Evolutionary conservation across 2,329 filamentous ascomycete species (phyloP), one percentile per base, ranked within the genome.

Genomic region (Aspergillus hiratsukae): DNA sequence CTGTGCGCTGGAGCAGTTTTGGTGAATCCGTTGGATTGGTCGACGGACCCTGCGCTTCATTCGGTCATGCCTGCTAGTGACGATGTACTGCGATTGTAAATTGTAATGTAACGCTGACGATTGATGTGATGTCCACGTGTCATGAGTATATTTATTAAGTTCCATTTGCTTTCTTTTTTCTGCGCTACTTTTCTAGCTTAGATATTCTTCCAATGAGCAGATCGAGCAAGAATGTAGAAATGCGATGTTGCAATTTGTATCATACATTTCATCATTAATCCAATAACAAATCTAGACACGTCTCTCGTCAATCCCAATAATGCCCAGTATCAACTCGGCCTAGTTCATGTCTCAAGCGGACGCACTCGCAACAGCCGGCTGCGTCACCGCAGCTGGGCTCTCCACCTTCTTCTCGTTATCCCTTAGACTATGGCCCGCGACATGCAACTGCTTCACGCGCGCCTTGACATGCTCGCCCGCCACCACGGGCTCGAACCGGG

Each of bases 1-100:
- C 19, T 64, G 63, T 52, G 63, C 63, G 5, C 31, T 57, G 19
- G 49, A 58, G 28, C 63, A 65, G 53, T 63, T 62, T 49, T 3
- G 37, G 14, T 57, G 49, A 57, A 37, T 19, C 4, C 21, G n/a
- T 37, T 40, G 35, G 31, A 37, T 21, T 10, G 50, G 4, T 3
- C 4, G 8, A 31, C 19, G 6, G 10, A 10, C 19, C 4, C 40
- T 21, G 40, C 3, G 40, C 19, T 11, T 41, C n/a, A n/a, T n/a
- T 21, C 19, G 40, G n/a, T 9, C n/a, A 19, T 41, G n/a, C n/a
- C n/a, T n/a, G n/a, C n/a, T n/a, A n/a, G n/a, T n/a, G n/a, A n/a
- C n/a, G n/a, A n/a, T 11, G 9, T 8, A 7, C 17, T 41, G 23
- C n/a, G n/a, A n/a, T n/a, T n/a, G n/a, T n/a, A n/a, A n/a, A n/a